Evolutionary conservation across 495 filamentous ascomycete genomes (phyloP).

Genomic region (Pyronema omphalodes): DNA sequence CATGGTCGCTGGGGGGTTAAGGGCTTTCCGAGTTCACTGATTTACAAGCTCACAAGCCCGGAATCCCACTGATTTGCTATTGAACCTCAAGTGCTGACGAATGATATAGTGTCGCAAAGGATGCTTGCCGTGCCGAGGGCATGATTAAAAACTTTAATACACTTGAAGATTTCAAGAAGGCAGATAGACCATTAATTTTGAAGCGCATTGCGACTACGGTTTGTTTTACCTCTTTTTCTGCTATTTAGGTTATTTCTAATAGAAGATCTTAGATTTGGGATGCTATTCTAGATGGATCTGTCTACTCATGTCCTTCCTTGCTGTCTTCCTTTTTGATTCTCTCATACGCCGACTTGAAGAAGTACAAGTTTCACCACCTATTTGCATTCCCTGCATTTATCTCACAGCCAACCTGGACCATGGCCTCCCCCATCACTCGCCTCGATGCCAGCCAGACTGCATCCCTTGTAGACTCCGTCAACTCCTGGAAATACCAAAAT

Average conservation of each 20-base stretch:
- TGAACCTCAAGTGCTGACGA: constrained; percentile 7
- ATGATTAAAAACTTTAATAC: constrained; percentile 94
- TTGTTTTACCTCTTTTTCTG: constrained; percentile 17
- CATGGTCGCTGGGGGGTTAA: not conserved
- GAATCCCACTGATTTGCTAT: not conserved
- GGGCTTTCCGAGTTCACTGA: not conserved
- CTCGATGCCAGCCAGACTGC: constrained; percentile 50
- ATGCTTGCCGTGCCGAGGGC: constrained; percentile 68
- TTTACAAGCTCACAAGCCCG: not conserved
- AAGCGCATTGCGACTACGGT: constrained; percentile 59
- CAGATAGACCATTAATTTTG: constrained; percentile 54
- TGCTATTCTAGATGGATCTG: constrained; percentile 85
- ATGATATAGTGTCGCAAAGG: constrained; percentile 43
- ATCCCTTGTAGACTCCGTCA: constrained; percentile 54
- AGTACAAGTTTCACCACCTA: constrained; percentile 86
- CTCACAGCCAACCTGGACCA: constrained; percentile 65
- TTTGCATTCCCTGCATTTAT: constrained; percentile 88
- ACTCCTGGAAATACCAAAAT: constrained; percentile 66
- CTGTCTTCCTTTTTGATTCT: constrained; percentile 72
- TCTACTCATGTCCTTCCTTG: constrained; percentile 82
- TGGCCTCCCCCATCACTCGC: constrained; percentile 27
- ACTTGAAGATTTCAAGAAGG: constrained; percentile 71
- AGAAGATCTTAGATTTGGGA: constrained; percentile 63
- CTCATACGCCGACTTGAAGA: constrained; percentile 92
- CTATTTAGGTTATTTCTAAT: not conserved